Conservation (phyloP, 1,284 basidiomycete genomes). For the Ceratobasidium sp. region DNA sequence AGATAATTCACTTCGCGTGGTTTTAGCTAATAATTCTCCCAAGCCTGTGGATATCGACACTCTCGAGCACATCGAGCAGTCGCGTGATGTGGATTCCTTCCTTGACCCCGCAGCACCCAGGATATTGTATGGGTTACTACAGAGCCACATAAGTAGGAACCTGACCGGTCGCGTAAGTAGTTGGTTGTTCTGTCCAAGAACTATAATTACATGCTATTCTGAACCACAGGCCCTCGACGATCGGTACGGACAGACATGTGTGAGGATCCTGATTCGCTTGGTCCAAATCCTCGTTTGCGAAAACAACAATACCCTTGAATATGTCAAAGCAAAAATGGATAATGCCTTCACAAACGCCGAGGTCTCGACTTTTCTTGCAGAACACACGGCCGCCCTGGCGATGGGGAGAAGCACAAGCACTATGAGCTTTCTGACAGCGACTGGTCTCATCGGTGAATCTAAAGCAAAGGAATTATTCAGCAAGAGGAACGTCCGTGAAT, state of each 20-base stretch:
- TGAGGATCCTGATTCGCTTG: constrained; percentile 11
- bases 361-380: background rate
- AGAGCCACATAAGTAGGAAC: background rate
- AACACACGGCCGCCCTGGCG: background rate
- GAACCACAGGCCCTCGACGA: background rate
- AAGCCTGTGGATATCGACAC: background rate
- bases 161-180: background rate
- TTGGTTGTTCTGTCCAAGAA: background rate
- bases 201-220: background rate
- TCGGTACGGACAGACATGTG: background rate
- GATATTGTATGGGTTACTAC: background rate
- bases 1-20: background rate
- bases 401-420: background rate
- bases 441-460: background rate
- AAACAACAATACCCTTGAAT: background rate
- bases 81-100: constrained; percentile 14
- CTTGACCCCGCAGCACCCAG: constrained; percentile 6
- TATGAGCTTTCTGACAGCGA: too few relatives aligned
- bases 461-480: background rate
- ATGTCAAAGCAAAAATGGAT: background rate
- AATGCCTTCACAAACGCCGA: background rate
- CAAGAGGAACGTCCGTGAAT: background rate
- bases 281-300: background rate
- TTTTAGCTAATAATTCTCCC: background rate
- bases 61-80: background rate